Evolutionary conservation across 106 monocot genomes (phyloP), one percentile per base, ranked within the genome.

Genomic region (Dioscorea alata): DNA sequence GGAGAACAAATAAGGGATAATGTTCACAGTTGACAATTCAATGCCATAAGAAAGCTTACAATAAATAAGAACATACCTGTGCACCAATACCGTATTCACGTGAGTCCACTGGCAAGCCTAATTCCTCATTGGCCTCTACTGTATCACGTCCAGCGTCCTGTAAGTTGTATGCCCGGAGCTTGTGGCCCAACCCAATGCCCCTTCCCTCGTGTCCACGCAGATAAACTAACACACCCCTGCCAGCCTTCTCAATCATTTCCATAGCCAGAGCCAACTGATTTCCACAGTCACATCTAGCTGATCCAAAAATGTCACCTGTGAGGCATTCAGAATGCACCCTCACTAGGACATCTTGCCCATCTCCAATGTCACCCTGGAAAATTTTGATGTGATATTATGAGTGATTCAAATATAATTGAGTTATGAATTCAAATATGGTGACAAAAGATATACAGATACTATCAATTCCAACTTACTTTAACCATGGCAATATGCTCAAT

Each of bases 401-500:
- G 14, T 51, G 51, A 54, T 18, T 15, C 15, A 19, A 16, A 54
- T 54, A 42, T 42, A 5, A 5, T 6, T 42, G 6, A 42, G 1
- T 2, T 42, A 8, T 42, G 42, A 5, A 14, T 5, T 54, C 7
- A 54, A 54, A 18, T 54, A 18, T 54, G 19, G 19, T 18, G 19
- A 54, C 13, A 54, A 16, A 8, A 54, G 19, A 16, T 15, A 3
- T 3, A 54, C 0, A 54, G 15, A 19, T 19, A 54, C 19, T 54
- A 16, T 5, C 13, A 13, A 0, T 19, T 54, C 19, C 54, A 54
- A 62, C 56, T 61, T 67, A 81, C 80, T 57, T 81, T 75, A 24
- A 81, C 80, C 80, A 81, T 81, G 14, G 80, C 80, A 28, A 81
- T 81, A 61, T 81, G 80, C 59, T 81, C 80, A 22, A 81, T 75